Evolutionary conservation across 1,139 yeast genomes (phyloP), one percentile per base, ranked within the genome.

Genomic region (Nadsonia commutata): DNA sequence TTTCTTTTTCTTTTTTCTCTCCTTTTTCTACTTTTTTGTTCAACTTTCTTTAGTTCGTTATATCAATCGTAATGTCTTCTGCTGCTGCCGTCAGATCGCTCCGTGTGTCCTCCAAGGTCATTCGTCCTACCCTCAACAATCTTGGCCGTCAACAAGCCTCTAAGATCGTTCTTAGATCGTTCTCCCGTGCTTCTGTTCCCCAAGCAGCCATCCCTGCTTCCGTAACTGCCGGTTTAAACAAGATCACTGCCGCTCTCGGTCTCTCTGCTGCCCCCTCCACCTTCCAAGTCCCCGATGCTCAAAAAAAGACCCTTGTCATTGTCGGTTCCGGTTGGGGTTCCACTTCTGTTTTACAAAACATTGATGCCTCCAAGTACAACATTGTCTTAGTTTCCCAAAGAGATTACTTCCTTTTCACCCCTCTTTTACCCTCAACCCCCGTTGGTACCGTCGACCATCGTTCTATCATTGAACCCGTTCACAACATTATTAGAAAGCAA

Each of bases 311-410:
- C 39, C 67, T 88, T 57, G 94, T 88, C 45, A 78, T 88, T 51
- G 72, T 88, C 54, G 96, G 97, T 47, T 77, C 94, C 39, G 96
- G 96, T 46, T 88, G 96, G 96, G 96, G 94, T 46, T 76, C 94
- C 17, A 78, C 81, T 43, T 75, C 90, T 2, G 66, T 86, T 52
- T 71, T 88, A 63, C 85, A 85, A 67, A 76, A 80, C 60, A 71
- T 88, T 62, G 95, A 88, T 62, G 80, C 95, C 43, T 68, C 88
- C 40, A 68, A 80, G 60, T 88, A 86, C 67, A 84, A 88, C 60
- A 95, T 88, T 44, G 79, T 84, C 45, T 79, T 88, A 45, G 82
- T 88, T 42, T 84, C 95, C 33, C 96, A 96, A 49, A 76, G 96
- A 68, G 86, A 86, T 71, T 86, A 84, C 71, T 88, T 88, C 66